phyloP scores from a whole-genome alignment of 2,329 filamentous ascomycete species.

The Akanthomyces dipterigenus region DNA sequence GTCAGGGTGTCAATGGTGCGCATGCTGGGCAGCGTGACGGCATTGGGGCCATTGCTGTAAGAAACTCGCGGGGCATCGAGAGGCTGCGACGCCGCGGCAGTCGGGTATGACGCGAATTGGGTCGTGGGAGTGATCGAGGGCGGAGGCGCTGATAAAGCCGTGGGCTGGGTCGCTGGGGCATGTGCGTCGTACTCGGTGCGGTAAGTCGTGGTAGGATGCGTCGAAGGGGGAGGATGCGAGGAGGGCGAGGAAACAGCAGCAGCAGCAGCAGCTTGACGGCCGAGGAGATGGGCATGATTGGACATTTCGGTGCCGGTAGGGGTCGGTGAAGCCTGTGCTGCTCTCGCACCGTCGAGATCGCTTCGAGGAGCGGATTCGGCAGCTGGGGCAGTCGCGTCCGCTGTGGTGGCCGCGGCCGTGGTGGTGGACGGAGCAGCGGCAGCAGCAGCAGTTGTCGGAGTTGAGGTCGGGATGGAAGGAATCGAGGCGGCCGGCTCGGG shows the following conservation, averaged over 20 bases:
- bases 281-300: conserved; percentile 19
- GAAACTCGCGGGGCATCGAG: conserved; percentile 8
- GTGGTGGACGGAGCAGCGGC: neutral
- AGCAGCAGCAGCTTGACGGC: neutral
- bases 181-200: conserved; percentile 12
- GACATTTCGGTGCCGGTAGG: conserved; percentile 25
- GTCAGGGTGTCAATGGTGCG: conserved; percentile 31
- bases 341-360: neutral
- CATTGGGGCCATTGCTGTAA: conserved; percentile 22
- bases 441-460: neutral
- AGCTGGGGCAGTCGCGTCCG: neutral
- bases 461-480: neutral
- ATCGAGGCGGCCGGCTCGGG: neutral
- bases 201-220: neutral
- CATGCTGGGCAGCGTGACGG: conserved; percentile 34
- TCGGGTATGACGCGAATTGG: conserved; percentile 1
- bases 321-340: conserved; percentile 3
- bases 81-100: neutral
- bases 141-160: conserved; percentile 15
- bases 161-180: conserved; percentile 16
- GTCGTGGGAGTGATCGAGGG: neutral
- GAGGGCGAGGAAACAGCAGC: conserved; percentile 1
- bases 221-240: conserved; percentile 8
- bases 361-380: neutral
- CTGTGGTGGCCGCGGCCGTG: neutral